phyloP scores from a whole-genome alignment of 495 filamentous ascomycete genomes.

The Aspergillus bertholletiae region DNA sequence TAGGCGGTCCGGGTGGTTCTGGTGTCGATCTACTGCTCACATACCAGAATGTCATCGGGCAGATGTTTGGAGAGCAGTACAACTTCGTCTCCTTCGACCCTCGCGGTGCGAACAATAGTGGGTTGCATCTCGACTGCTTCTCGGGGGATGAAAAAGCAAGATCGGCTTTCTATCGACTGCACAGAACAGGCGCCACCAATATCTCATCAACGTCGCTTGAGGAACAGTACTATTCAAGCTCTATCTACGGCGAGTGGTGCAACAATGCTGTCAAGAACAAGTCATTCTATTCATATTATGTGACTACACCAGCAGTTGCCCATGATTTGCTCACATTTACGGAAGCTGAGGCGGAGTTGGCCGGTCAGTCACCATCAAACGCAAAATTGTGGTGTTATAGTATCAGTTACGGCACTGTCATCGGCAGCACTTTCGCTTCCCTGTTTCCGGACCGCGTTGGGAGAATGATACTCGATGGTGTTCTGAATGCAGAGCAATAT shows the following conservation, averaged over 20 bases:
- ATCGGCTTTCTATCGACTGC: constrained; percentile 18
- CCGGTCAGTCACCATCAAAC: constrained; percentile 10
- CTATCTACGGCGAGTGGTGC: constrained; percentile 31
- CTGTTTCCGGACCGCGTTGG: constrained; percentile 43
- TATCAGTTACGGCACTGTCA: constrained; percentile 59
- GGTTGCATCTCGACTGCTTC: constrained; percentile 34
- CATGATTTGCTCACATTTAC: constrained; percentile 35
- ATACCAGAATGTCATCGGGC: constrained; percentile 13
- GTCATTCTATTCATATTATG: constrained; percentile 30
- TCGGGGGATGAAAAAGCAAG: constrained; percentile 21
- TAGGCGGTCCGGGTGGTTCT: constrained; percentile 44
- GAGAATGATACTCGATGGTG: constrained; percentile 42
- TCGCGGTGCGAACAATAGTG: constrained; percentile 39
- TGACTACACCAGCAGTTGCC: constrained; percentile 33
- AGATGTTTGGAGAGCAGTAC: constrained; percentile 36
- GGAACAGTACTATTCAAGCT: constrained; percentile 28
- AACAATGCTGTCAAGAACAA: constrained; percentile 20
- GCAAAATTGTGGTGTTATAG: constrained; percentile 51
- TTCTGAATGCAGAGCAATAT: constrained; percentile 40
- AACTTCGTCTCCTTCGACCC: constrained; percentile 48
- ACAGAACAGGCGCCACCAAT: constrained; percentile 21
- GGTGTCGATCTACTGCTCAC: constrained; percentile 28
- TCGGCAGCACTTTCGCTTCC: constrained; percentile 48
- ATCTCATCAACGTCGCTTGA: constrained; percentile 24
- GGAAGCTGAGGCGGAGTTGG: constrained; percentile 23